Conservation (phyloP, 208 protist genomes). For the Leishmania martiniquensis region DNA sequence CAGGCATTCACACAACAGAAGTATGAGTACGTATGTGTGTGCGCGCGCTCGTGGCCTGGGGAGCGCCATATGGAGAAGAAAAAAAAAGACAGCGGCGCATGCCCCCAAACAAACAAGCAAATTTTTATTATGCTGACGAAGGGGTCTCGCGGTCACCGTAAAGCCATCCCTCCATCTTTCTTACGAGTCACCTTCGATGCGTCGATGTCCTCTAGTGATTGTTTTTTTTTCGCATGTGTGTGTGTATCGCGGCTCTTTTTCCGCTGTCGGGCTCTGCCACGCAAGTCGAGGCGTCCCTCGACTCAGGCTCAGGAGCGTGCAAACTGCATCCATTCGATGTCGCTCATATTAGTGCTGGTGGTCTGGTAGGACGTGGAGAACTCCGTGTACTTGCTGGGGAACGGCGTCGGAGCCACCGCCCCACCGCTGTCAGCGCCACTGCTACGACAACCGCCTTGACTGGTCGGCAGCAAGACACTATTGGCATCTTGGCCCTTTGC, state of each 20-base stretch:
- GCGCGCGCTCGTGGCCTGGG: neutral
- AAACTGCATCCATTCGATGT: slow-evolving; percentile 28
- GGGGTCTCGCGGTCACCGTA: neutral
- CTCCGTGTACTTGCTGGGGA: slow-evolving; percentile 28
- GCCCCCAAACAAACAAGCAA: slow-evolving; percentile 1
- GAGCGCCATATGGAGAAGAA: neutral
- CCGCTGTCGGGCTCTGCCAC: neutral
- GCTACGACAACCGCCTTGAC: slow-evolving; percentile 18
- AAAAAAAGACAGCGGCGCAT: neutral
- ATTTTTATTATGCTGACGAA: too few species aligned
- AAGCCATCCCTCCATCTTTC: too few species aligned
- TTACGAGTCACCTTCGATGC: too few species aligned
- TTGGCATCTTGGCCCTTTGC: slow-evolving; percentile 26
- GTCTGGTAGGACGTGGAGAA: slow-evolving; percentile 33
- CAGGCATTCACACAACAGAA: neutral
- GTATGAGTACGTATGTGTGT: neutral
- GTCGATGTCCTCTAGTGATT: neutral
- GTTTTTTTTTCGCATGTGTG: neutral
- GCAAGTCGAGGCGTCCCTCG: neutral
- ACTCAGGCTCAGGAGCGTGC: slow-evolving; percentile 17
- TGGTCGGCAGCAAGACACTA: slow-evolving; percentile 18
- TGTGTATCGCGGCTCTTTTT: neutral
- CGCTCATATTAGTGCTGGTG: slow-evolving; percentile 1
- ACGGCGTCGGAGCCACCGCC: neutral
- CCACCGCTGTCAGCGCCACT: neutral